Base-by-base conservation (phyloP, 2,329 filamentous ascomycete species). In the Pseudopithomyces chartarum region DNA sequence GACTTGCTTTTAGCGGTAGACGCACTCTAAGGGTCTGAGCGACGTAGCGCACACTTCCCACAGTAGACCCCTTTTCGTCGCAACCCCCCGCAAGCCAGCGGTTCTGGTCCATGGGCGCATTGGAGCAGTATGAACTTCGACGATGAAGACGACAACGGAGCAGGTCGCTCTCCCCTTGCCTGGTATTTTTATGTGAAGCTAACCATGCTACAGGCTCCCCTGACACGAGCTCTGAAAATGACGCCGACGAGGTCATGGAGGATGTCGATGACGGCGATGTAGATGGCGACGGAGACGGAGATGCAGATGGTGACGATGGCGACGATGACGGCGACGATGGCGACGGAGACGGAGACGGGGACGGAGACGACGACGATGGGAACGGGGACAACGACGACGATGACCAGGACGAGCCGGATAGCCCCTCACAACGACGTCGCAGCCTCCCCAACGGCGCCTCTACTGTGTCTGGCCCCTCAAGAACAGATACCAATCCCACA, bases 321-420 rank as follows among this genome's bases (percentile, higher is more conserved):
- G 76, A 74, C 15, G 70, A 73, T 12, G 78, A 79, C 51, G 79
- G 74, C 15, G 73, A 69, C 32, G 67, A 62, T 52, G 77, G 79
- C 45, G 76, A 77, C 17, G 73, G 64, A 2, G 69, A 73, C 17
- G 76, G 74, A 15, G 70, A 73, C 1, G 71, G 76, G 40, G 75
- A 78, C 5, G 70, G 77, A 8, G 73, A 79, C 6, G 77, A 78
- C 4, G 68, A 74, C 19, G 77, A 77, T 23, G 70, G 71, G 6
- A 76, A 79, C 32, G 73, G 73, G 7, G 76, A 78, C 17, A 70
- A 78, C 10, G 77, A 79, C 12, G 69, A 76, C 12, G 77, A 79
- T 19, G 76, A 80, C 7, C 74, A 80, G 23, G 77, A 81, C 47
- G 78, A 81, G n/a, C 60, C 70, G 15, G 79, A 81, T 47, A 80